Evolutionary conservation across 2,329 filamentous ascomycete species (phyloP).

Genomic region (Graphiopsis chlorocephala): DNA sequence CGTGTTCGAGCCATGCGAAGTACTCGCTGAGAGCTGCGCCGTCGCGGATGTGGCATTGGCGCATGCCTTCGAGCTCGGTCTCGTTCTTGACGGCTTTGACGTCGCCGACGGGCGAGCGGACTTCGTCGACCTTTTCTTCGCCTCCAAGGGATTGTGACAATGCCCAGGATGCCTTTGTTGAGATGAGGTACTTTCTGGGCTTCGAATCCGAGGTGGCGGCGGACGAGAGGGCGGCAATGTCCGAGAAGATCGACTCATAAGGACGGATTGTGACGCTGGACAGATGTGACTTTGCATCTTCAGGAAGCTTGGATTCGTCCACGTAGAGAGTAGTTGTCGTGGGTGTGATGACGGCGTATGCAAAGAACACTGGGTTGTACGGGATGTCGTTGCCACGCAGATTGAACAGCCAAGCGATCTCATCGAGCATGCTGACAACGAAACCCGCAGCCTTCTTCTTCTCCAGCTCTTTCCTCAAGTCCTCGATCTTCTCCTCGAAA

Average conservation of each 20-base stretch:
- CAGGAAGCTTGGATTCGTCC: constrained; percentile 72
- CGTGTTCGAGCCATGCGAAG: constrained; percentile 94
- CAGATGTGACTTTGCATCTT: constrained; percentile 68
- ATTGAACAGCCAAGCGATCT: constrained; percentile 99
- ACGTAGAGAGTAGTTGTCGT: constrained; percentile 76
- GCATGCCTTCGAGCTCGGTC: constrained; percentile 86
- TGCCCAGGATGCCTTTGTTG: constrained; percentile 90
- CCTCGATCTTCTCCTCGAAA: constrained; percentile 76
- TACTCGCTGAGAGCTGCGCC: constrained; percentile 87
- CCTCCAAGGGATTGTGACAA: constrained; percentile 82
- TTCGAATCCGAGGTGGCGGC: constrained; percentile 31
- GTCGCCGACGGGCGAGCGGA: constrained; percentile 82
- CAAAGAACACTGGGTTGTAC: constrained; percentile 98
- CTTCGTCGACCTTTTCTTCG: constrained; percentile 78
- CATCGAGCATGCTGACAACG: constrained; percentile 90
- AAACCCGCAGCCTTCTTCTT: constrained; percentile 87
- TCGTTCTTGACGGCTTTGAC: constrained; percentile 94
- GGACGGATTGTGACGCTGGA: constrained; percentile 71
- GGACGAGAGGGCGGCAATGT: constrained; percentile 63
- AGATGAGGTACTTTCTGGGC: constrained; percentile 73
- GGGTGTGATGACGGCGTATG: constrained; percentile 84
- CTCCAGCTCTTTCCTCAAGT: constrained; percentile 84
- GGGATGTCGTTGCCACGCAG: constrained; percentile 91
- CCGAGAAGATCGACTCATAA: constrained; percentile 77
- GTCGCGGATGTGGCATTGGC: constrained; percentile 87